These are phyloP conservation scores for Cercospora sojina DNA, from an alignment of 2,329 filamentous ascomycete genomes.

Conservation along the genomic window DNA sequence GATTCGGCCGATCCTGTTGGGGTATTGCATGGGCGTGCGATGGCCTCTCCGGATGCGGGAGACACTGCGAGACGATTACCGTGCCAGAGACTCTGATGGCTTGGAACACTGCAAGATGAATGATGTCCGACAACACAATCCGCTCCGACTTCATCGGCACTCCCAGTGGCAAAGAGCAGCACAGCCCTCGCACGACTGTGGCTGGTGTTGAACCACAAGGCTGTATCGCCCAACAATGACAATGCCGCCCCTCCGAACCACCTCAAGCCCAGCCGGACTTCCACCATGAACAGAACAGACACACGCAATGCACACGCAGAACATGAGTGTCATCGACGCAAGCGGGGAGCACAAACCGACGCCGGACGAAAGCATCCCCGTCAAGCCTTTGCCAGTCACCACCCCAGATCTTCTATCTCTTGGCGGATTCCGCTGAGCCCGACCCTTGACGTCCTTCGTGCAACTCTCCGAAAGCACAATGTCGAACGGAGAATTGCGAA, in stretches of 20 bases:
- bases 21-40: not conserved
- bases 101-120: not conserved
- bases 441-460: not conserved
- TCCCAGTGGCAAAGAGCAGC: not conserved
- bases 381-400: not conserved
- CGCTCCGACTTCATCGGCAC: not conserved
- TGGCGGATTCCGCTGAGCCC: not conserved
- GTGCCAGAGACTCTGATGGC: not conserved
- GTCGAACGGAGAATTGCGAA: not conserved
- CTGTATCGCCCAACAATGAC: not conserved
- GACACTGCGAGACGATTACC: not conserved
- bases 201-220: not conserved
- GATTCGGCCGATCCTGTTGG: not conserved
- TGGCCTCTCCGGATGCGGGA: not conserved
- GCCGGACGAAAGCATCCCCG: not conserved
- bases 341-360: not conserved
- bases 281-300: not conserved
- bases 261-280: not conserved
- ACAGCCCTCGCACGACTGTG: not conserved
- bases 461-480: not conserved
- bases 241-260: not conserved
- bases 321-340: not conserved
- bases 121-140: not conserved
- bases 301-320: not conserved
- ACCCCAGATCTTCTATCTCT: not conserved